Evolutionary conservation across 1,284 basidiomycete genomes (phyloP).

Genomic region (Heliocybe sulcata): DNA sequence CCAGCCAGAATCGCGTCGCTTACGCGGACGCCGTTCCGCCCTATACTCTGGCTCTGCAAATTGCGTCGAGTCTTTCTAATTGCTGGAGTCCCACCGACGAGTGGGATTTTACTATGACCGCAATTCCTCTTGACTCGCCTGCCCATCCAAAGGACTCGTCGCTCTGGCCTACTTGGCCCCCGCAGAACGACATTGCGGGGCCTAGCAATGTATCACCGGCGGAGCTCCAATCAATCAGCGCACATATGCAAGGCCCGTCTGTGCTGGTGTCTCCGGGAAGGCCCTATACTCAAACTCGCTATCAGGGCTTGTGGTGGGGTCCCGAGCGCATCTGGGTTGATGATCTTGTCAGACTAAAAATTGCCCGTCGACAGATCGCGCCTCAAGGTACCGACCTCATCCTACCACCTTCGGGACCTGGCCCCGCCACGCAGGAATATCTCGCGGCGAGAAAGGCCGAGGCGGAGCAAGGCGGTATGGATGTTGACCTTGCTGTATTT

Average conservation of each 20-base stretch:
- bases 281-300: constrained; percentile 40
- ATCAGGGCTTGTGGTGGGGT: constrained; percentile 85
- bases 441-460: constrained; percentile 17
- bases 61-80: constrained; percentile 47
- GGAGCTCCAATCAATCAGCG: constrained; percentile 7
- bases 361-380: constrained; percentile 55
- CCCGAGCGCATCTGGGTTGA: constrained; percentile 84
- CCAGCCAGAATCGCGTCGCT: constrained; percentile 7
- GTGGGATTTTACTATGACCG: constrained; percentile 50
- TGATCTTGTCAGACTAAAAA: constrained; percentile 76
- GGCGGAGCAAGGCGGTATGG: constrained; percentile 13
- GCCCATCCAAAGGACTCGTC: constrained; percentile 12
- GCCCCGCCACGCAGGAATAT: constrained; percentile 23
- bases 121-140: constrained; percentile 20
- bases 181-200: constrained; percentile 9
- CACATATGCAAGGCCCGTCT: constrained; percentile 10
- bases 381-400: constrained; percentile 53
- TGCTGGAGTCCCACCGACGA: constrained; percentile 69
- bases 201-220: constrained; percentile 3
- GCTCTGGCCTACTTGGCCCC: constrained; percentile 13
- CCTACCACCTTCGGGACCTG: constrained; percentile 50
- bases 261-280: neutral
- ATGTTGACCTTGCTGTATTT: constrained; percentile 18
- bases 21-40: constrained; percentile 46
- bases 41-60: constrained; percentile 61